These are phyloP conservation scores for Arachis stenosperma DNA, from an alignment of 306 rosid genomes.

Conservation along the genomic window DNA sequence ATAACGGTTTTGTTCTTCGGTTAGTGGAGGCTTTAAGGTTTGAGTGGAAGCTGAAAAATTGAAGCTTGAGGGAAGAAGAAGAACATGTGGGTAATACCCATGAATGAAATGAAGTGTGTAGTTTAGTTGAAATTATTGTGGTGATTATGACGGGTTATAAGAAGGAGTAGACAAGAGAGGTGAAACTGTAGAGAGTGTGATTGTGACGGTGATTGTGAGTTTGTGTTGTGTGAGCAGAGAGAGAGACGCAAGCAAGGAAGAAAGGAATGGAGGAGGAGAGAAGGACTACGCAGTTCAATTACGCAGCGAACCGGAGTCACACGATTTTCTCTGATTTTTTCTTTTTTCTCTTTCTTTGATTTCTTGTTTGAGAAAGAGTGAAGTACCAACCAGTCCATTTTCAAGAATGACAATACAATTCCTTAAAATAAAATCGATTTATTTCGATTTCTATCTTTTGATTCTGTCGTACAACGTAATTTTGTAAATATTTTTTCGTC, in stretches of 20 bases:
- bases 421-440: too few relatives aligned
- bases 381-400: too few relatives aligned
- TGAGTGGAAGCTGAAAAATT: not conserved
- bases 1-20: not conserved
- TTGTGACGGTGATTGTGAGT: not conserved
- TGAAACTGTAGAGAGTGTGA: not conserved
- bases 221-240: not conserved
- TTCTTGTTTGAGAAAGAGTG: too few relatives aligned
- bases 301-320: conserved; percentile 34
- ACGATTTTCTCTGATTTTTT: not conserved
- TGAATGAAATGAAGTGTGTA: not conserved
- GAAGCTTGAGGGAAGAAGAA: not conserved
- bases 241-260: not conserved
- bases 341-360: not conserved
- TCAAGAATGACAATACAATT: too few relatives aligned
- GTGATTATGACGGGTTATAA: not conserved
- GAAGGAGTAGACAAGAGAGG: not conserved
- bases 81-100: not conserved
- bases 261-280: not conserved
- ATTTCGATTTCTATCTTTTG: too few relatives aligned
- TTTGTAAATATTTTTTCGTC: too few relatives aligned
- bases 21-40: not conserved
- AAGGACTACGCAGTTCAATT: not conserved
- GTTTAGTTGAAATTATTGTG: not conserved
- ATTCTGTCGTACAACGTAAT: too few relatives aligned